Base-by-base conservation (phyloP, 768 basidiomycete species). In the Megacollybia marginata region DNA sequence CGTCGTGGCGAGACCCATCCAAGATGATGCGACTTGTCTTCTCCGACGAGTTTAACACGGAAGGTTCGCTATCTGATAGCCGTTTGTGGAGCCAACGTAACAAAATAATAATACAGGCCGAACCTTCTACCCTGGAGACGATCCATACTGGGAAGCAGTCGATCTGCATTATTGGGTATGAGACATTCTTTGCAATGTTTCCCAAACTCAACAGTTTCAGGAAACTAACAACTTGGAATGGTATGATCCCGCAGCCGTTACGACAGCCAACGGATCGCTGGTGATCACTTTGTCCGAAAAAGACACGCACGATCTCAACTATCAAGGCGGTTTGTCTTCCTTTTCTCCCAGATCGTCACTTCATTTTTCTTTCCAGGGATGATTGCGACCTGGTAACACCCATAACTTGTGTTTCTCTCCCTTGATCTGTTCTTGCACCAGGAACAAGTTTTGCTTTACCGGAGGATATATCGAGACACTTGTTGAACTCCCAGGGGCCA, bases 391-490 rank as follows among this genome's bases (percentile, higher is more conserved):
- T 53, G 52, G 52, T 53, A n/a, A 72, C n/a, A n/a, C n/a, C n/a
- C 61, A 49, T 15, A 19, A 40, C 15, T 19, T 19, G n/a, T 44
- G 5, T 31, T 44, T 4, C 40, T 44, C 28, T 20, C 33, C 19
- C 46, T 43, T 83, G 83, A 35, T 52, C 50, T 57, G 65, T 65
- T 40, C 61, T 77, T 15, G 42, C 47, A 13, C 42, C 9, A 80
- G 80, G 87, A 92, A 92, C 65, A 91, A 92, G 65, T 85, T 95
- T 52, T 94, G 88, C 64, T 92, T 92, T 65, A 88, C 87, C 12
- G 88, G 86, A 18, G 90, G 91, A 20, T 80, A 85, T 50, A 74
- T 91, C 46, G 86, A 89, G 60, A 64, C 73, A 1, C 74, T 67
- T 5, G 80, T 87, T 7, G 71, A 75, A 10, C 70, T 89, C 9